Conservation (phyloP, 441 rosid genomes). For the Adansonia grandidieri region DNA sequence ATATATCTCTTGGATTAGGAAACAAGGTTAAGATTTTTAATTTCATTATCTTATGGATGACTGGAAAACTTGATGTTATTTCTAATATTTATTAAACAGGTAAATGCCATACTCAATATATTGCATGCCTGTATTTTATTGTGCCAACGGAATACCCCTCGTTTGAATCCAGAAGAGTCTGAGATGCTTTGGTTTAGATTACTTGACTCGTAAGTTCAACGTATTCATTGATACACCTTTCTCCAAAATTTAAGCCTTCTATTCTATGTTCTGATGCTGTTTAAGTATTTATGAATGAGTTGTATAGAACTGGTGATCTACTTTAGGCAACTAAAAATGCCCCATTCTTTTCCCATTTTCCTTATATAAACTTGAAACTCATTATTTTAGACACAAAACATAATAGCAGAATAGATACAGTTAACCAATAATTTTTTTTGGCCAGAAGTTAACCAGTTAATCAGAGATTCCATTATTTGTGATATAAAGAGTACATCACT, state of each 20-base stretch:
- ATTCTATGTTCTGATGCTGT: neutral
- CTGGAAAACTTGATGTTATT: constrained; percentile 23
- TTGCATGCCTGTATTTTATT: constrained; percentile 80
- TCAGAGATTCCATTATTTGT: neutral
- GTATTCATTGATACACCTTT: neutral
- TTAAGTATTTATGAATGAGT: neutral
- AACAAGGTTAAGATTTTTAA: constrained; percentile 16
- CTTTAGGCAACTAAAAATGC: neutral
- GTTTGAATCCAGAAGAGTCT: constrained; percentile 94
- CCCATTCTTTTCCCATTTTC: constrained; percentile 4
- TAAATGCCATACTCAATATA: constrained; percentile 56
- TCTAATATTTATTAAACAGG: constrained; percentile 51
- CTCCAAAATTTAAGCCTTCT: constrained; percentile 10
- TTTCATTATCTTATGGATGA: neutral
- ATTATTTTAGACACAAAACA: neutral
- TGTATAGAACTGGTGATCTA: neutral
- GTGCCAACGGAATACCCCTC: constrained; percentile 98
- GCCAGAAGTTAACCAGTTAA: neutral
- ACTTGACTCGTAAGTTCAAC: constrained; percentile 85
- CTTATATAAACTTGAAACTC: neutral
- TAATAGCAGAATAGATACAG: neutral
- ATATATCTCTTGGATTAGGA: constrained; percentile 27
- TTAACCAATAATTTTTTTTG: neutral
- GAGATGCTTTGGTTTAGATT: constrained; percentile 96
- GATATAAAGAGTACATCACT: constrained; percentile 16